phyloP scores from a whole-genome alignment of 2,329 filamentous ascomycete genomes.

The Hypoxylon sp. region DNA sequence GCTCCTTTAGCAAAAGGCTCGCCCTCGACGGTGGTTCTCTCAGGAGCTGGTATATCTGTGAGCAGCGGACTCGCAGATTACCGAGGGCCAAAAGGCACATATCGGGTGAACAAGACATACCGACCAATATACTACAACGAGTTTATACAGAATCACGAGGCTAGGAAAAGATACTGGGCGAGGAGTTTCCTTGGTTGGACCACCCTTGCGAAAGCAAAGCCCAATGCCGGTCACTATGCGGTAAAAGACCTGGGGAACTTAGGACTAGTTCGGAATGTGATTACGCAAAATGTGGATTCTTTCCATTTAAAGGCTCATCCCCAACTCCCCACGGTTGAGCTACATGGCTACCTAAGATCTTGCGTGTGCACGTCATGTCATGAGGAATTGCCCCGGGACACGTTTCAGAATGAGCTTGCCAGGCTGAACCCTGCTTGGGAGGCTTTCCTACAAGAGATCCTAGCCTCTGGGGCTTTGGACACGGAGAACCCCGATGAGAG shows the following conservation, averaged over 20 bases:
- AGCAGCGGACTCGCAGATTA: slow-evolving; percentile 95
- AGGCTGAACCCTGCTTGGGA: slow-evolving; percentile 90
- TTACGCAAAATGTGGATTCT: slow-evolving; percentile 98
- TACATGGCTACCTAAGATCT: slow-evolving; percentile 91
- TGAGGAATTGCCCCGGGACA: slow-evolving; percentile 76
- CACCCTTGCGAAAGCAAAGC: slow-evolving; percentile 80
- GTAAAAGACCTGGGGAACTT: slow-evolving; percentile 79
- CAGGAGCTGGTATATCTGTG: slow-evolving; percentile 93
- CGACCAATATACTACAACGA: slow-evolving; percentile 94
- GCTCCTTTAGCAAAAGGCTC: slow-evolving; percentile 68
- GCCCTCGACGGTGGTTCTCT: slow-evolving; percentile 67
- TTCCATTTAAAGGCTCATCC: slow-evolving; percentile 88
- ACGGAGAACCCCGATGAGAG: slow-evolving; percentile 82
- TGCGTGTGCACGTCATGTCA: slow-evolving; percentile 86
- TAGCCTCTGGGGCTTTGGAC: slow-evolving; percentile 81
- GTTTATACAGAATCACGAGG: slow-evolving; percentile 85
- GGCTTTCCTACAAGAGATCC: slow-evolving; percentile 78
- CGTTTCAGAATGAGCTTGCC: slow-evolving; percentile 83
- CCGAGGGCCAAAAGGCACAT: slow-evolving; percentile 89
- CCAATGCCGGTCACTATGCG: slow-evolving; percentile 85
- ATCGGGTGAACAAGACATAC: slow-evolving; percentile 90
- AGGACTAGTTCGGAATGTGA: slow-evolving; percentile 80
- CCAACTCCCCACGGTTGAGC: slow-evolving; percentile 79
- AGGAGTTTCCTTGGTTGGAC: slow-evolving; percentile 95
- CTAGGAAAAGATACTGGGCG: slow-evolving; percentile 95